phyloP scores from a whole-genome alignment of 2,329 filamentous ascomycete species.

The Rugonectria rugulosa region DNA sequence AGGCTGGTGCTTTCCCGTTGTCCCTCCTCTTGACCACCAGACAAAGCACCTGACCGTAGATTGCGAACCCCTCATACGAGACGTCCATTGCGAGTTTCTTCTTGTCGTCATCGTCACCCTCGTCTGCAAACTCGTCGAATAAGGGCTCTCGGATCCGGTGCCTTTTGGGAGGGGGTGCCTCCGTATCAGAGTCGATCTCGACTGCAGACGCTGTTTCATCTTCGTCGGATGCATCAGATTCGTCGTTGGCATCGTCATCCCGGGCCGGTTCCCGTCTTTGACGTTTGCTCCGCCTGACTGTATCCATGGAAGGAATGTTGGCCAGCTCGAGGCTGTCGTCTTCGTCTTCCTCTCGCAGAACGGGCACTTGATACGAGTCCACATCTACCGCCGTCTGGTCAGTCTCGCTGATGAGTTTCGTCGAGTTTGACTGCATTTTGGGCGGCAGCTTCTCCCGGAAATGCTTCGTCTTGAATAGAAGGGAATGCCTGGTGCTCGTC shows the following conservation, averaged over 20 bases:
- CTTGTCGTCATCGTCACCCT: constrained; percentile 78
- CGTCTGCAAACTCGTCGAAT: constrained; percentile 41
- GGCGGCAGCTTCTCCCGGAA: constrained; percentile 67
- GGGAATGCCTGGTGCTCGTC: constrained; percentile 81
- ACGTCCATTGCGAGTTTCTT: constrained; percentile 90
- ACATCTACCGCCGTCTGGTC: constrained; percentile 63
- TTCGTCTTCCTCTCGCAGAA: constrained; percentile 60
- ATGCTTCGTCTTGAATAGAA: constrained; percentile 85
- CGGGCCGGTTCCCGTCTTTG: constrained; percentile 35
- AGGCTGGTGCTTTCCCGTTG: constrained; percentile 53
- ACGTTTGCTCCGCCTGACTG: constrained; percentile 40
- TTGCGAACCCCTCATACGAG: constrained; percentile 93
- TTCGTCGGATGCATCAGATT: constrained; percentile 40
- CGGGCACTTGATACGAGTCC: constrained; percentile 48
- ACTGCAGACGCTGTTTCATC: constrained; percentile 47
- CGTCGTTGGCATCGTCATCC: constrained; percentile 46
- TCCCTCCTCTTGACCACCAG: constrained; percentile 84
- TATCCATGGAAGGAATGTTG: constrained; percentile 44
- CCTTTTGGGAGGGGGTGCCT: constrained; percentile 56
- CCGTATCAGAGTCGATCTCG: constrained; percentile 49
- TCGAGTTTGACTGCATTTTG: constrained; percentile 67
- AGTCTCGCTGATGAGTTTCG: constrained; percentile 64
- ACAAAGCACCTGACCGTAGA: constrained; percentile 92
- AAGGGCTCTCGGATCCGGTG: constrained; percentile 43
- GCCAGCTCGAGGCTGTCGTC: constrained; percentile 42